Base-by-base conservation (phyloP, 352 stramenopile genomes). In the Achlya hypogyna region DNA sequence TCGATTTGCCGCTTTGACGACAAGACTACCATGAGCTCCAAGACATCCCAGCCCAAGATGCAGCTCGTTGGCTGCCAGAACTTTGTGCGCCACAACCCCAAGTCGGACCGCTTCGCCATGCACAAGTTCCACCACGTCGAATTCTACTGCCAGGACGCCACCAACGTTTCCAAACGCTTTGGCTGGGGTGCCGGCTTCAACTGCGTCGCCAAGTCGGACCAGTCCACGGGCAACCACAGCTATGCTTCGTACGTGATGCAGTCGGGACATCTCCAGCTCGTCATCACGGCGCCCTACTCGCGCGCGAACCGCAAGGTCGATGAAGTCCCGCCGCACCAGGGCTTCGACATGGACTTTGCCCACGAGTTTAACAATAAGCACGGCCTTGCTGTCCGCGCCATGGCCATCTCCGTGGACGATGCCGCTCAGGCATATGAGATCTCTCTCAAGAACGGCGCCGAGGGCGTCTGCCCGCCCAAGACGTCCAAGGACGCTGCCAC, bases 271-370 rank as follows among this genome's bases (percentile, higher is more conserved):
- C 71, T 96, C 51, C 82, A 77, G 53, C 78, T 97, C 59, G 81
- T 94, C 40, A 94, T 96, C 77, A 96, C 88, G 60, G 89, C 89
- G 22, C 89, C 89, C 22, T 97, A 97, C 74, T 77, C 75, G 64
- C 72, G 81, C 43, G 70, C 87, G 69, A 85, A 82, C 59, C 74
- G 79, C 18, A 89, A 90, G 74, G 69, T 72, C 2, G 54, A 49
- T 51, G 29, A 45, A 3, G 60, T 43, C 32, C 20, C 60, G 20
- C 56, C 72, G n/a, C n/a, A 74, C n/a, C 75, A 68, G 27, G 70
- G 71, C 6, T 82, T 74, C 40, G 56, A 75, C 28, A 51, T 35
- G 5, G 35, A 22, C 16, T 80, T 80, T 22, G 84, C 87, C 0
- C 77, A 93, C 51, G 74, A 88, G 51, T 96, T 97, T 62, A 78